A percentile compares a stretch with the other conserved stretches of the same genome.
Conservation (phyloP, 148 eudicot species). For the Fagopyrum homotropicum region DNA sequence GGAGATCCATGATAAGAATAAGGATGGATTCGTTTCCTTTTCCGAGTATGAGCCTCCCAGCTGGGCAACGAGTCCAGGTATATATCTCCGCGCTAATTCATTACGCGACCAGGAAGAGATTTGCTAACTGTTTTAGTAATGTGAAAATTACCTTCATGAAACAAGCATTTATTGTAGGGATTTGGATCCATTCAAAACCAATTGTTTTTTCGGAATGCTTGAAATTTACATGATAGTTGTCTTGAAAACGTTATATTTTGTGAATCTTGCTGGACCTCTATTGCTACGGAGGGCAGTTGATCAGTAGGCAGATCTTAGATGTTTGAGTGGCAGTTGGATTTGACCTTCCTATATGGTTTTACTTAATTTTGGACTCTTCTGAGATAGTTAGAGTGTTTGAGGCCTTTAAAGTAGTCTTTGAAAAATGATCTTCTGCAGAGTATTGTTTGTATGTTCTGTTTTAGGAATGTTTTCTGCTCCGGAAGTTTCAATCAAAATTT, state of each 20-base stretch:
- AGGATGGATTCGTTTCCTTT: conserved; percentile 70
- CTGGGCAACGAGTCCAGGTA: conserved; percentile 67
- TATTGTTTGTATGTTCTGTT: background rate
- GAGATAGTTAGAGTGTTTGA: background rate
- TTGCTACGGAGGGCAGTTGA: background rate
- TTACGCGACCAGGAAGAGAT: background rate
- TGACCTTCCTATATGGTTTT: background rate
- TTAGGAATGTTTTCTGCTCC: background rate
- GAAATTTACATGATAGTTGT: background rate
- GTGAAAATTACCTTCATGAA: background rate
- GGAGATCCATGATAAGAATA: conserved; percentile 87
- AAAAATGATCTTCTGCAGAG: background rate
- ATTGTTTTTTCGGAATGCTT: background rate
- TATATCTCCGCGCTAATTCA: background rate
- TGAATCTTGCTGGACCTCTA: background rate
- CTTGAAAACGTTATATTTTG: background rate
- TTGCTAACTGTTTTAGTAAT: background rate
- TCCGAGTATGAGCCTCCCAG: conserved; percentile 77
- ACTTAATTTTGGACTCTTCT: background rate
- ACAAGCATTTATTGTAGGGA: background rate
- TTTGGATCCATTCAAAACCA: background rate
- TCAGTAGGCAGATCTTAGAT: background rate
- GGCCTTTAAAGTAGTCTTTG: background rate
- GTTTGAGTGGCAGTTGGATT: background rate
- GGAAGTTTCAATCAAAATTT: background rate